These are phyloP conservation scores for Thielaviopsis punctulata DNA, from an alignment of 2,329 filamentous ascomycete genomes.

Conservation along the genomic window DNA sequence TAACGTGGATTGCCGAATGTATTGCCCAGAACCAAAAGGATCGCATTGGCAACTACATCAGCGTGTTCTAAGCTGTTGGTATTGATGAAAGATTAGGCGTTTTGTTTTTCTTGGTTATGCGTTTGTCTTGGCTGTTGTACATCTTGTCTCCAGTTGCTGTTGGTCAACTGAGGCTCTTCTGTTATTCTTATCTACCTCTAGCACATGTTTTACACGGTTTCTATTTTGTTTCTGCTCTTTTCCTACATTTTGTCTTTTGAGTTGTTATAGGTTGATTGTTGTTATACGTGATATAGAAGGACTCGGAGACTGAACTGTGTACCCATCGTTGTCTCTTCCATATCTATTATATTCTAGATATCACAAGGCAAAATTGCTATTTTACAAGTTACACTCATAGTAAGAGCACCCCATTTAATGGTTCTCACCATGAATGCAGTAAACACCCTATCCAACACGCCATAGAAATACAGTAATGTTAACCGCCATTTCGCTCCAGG, in stretches of 20 bases:
- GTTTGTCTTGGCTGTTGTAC: background rate
- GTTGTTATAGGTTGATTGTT: slow-evolving; percentile 3
- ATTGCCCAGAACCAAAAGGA: slow-evolving; percentile 99
- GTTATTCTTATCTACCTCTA: background rate
- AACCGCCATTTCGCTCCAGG: slow-evolving; percentile 4
- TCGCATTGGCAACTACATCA: slow-evolving; percentile 96
- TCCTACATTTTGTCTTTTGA: background rate
- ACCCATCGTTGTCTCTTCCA: background rate
- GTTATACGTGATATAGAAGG: slow-evolving; percentile 1
- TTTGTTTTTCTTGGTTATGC: slow-evolving; percentile 1
- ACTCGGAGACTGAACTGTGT: background rate
- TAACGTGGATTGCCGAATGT: slow-evolving; percentile 98
- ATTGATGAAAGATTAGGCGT: background rate
- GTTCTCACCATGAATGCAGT: background rate
- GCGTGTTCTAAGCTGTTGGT: slow-evolving; percentile 54
- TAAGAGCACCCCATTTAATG: background rate
- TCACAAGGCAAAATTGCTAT: slow-evolving; percentile 9
- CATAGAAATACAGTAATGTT: slow-evolving; percentile 10
- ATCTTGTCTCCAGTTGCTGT: background rate
- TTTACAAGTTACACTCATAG: slow-evolving; percentile 4
- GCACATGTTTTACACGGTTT: background rate
- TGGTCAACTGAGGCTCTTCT: background rate
- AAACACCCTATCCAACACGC: background rate
- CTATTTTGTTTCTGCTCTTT: background rate
- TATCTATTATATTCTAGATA: slow-evolving; percentile 11